Percentiles rank a stretch among this genome's conserved stretches.
phyloP scores from a whole-genome alignment of 305 asterid species.

The Nicotiana rustica region DNA sequence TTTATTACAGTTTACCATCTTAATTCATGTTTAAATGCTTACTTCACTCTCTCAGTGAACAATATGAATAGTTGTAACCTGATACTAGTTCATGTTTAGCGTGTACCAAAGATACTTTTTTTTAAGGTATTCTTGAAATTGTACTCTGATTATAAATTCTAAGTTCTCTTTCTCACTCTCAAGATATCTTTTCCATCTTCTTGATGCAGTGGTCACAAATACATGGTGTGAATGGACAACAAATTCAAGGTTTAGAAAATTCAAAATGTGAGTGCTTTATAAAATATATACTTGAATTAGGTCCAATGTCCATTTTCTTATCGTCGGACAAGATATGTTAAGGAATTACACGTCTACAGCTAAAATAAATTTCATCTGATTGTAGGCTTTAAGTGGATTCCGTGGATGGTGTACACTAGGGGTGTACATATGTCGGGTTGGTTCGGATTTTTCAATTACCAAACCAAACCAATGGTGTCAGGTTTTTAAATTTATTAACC shows the following conservation, averaged over 20 bases:
- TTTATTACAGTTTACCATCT: conserved; percentile 22
- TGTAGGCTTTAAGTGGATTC: too few species aligned
- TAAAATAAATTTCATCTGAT: too few species aligned
- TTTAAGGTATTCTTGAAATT: conserved; percentile 25
- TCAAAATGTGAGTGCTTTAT: too few species aligned
- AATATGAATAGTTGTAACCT: conserved; percentile 29
- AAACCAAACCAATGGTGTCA: too few species aligned
- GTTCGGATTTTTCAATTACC: too few species aligned
- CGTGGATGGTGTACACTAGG: too few species aligned
- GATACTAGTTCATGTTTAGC: conserved; percentile 42
- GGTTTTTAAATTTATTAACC: too few species aligned
- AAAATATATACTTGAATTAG: too few species aligned
- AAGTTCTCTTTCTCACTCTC: background rate
- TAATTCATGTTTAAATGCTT: conserved; percentile 27
- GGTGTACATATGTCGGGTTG: too few species aligned
- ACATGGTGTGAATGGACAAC: background rate
- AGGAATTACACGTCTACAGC: too few species aligned
- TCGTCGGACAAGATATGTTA: too few species aligned
- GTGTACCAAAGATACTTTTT: background rate
- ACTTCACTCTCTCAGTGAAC: conserved; percentile 67
- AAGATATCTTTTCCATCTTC: background rate
- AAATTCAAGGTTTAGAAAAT: background rate
- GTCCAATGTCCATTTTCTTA: too few species aligned
- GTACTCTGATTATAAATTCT: background rate
- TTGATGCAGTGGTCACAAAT: background rate